Conservation (phyloP, 2,329 filamentous ascomycete species). For the Alternaria arborescens region DNA sequence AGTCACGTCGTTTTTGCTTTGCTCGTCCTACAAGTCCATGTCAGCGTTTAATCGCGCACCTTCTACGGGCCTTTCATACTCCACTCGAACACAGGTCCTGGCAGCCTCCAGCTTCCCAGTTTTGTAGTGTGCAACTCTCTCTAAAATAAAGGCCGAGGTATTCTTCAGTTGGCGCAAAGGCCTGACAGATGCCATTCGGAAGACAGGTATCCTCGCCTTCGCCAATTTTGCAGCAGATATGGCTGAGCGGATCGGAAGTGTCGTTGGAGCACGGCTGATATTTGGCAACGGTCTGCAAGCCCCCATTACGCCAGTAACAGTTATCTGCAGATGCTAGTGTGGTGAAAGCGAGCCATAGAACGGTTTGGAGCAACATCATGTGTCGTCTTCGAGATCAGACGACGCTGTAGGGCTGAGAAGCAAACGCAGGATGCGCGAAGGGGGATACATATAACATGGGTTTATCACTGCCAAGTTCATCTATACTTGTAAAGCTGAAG, state of each 20-base stretch:
- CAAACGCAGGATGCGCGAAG: no score
- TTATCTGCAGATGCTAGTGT: not conserved
- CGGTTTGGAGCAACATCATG: not conserved
- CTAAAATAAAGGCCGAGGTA: not conserved
- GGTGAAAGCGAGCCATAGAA: not conserved
- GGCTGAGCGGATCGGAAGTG: constrained; percentile 1
- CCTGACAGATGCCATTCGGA: not conserved
- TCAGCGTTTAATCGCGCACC: not conserved
- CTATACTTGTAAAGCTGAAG: not conserved
- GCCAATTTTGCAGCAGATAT: not conserved
- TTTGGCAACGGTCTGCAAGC: not conserved
- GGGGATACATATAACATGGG: not conserved
- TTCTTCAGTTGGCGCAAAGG: not conserved
- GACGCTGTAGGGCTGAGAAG: not conserved
- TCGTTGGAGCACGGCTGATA: not conserved
- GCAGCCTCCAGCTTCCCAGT: not conserved
- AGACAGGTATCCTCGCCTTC: not conserved
- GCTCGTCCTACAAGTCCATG: not conserved
- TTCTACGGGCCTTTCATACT: not conserved
- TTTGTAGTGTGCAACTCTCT: not conserved
- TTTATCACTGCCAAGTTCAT: not conserved
- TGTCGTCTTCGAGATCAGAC: not conserved
- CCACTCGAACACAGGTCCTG: not conserved
- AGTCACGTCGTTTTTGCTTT: not conserved
- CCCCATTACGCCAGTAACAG: not conserved